phyloP scores from a whole-genome alignment of 2,329 filamentous ascomycete species.

The Thielaviopsis populi region DNA sequence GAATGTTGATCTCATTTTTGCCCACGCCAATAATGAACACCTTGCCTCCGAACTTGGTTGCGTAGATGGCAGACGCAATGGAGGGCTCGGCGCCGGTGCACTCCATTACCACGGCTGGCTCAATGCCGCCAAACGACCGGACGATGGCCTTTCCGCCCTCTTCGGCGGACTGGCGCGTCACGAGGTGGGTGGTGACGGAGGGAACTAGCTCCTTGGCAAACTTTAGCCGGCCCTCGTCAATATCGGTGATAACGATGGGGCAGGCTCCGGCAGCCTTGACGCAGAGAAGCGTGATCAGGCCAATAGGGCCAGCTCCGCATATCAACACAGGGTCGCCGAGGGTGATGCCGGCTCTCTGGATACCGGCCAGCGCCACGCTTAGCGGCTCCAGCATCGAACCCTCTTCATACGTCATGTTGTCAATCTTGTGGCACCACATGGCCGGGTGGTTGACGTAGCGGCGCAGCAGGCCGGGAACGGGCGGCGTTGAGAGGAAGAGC shows the following conservation, averaged over 20 bases:
- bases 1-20: slow-evolving; percentile 87
- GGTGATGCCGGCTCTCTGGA: slow-evolving; percentile 66
- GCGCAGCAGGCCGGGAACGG: slow-evolving; percentile 70
- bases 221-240: slow-evolving; percentile 67
- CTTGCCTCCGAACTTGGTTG: slow-evolving; percentile 86
- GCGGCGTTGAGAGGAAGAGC: slow-evolving; percentile 78
- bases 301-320: slow-evolving; percentile 88
- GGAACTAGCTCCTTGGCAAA: slow-evolving; percentile 79
- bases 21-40: slow-evolving; percentile 95
- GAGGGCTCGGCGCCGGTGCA: slow-evolving; percentile 91
- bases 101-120: slow-evolving; percentile 72
- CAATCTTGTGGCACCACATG: slow-evolving; percentile 92
- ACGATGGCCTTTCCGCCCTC: slow-evolving; percentile 56
- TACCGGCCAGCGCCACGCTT: slow-evolving; percentile 72
- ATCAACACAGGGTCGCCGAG: slow-evolving; percentile 80
- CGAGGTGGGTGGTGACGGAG: slow-evolving; percentile 64
- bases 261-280: slow-evolving; percentile 74
- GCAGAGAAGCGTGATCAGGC: slow-evolving; percentile 75
- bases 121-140: slow-evolving; percentile 55
- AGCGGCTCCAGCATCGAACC: slow-evolving; percentile 84
- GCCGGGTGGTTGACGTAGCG: slow-evolving; percentile 93
- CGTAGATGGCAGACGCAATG: slow-evolving; percentile 74
- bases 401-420: slow-evolving; percentile 79
- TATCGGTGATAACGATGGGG: slow-evolving; percentile 87
- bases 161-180: slow-evolving; percentile 50